Evolutionary conservation across 106 monocot species (phyloP).

Genomic region (Dioscorea zingiberensis): DNA sequence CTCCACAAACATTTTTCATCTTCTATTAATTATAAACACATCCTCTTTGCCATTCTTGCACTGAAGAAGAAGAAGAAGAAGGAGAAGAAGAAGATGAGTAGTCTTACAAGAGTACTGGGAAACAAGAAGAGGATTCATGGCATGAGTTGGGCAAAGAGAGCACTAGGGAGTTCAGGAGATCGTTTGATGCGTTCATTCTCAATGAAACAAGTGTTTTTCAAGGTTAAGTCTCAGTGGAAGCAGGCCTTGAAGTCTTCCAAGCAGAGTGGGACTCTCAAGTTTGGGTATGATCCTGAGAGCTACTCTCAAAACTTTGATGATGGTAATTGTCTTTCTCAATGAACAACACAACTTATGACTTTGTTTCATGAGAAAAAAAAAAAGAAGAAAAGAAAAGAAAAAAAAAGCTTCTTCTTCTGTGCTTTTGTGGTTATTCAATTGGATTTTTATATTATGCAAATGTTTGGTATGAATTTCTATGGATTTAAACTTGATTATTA

Average conservation of each 20-base stretch:
- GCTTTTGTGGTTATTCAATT: too few species aligned
- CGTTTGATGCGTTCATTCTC: background rate
- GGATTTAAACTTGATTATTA: too few species aligned
- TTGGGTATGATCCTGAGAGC: constrained; percentile 33
- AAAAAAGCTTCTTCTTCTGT: too few species aligned
- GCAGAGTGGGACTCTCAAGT: background rate
- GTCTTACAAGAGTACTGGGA: too few species aligned
- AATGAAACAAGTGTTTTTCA: constrained; percentile 24
- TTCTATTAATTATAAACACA: background rate
- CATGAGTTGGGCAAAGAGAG: constrained; percentile 6
- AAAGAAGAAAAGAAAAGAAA: too few species aligned
- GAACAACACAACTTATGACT: constrained; percentile 6
- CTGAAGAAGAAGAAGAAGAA: too few species aligned
- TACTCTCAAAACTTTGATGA: constrained; percentile 42
- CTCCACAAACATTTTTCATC: background rate
- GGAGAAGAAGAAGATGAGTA: too few species aligned
- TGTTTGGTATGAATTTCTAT: too few species aligned
- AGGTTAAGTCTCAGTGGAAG: constrained; percentile 17
- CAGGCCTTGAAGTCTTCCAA: constrained; percentile 5
- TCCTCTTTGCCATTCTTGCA: too few species aligned
- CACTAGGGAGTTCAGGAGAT: too few species aligned
- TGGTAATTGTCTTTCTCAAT: constrained; percentile 5
- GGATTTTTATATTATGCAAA: too few species aligned
- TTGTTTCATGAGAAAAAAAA: too few species aligned
- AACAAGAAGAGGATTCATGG: constrained; percentile 16